A percentile compares a stretch with the other conserved stretches of the same genome.
Conservation (phyloP, 2,329 filamentous ascomycete genomes). For the Dichotomopilus funicola region DNA sequence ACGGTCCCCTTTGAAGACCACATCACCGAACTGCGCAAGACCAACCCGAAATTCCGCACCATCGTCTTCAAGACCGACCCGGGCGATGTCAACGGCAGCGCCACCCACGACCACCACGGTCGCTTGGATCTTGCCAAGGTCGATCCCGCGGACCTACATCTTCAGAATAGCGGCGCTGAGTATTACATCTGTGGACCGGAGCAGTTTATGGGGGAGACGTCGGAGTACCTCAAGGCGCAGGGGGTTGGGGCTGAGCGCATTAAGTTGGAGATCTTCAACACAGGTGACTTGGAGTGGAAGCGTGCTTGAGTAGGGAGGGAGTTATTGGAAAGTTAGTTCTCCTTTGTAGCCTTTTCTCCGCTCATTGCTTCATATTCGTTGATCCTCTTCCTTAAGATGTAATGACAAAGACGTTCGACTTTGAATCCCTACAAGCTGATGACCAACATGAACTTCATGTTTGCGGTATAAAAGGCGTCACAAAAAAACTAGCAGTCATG, state of each 20-base stretch:
- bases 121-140: conserved; percentile 43
- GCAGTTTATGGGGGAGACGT: conserved; percentile 48
- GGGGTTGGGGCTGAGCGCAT: conserved; percentile 35
- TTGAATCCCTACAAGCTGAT: too few species aligned
- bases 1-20: conserved; percentile 49
- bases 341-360: too few species aligned
- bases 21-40: conserved; percentile 37
- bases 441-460: too few species aligned
- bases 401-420: too few species aligned
- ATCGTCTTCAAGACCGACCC: conserved; percentile 46
- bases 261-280: conserved; percentile 43
- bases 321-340: too few species aligned
- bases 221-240: conserved; percentile 35
- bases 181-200: conserved; percentile 51
- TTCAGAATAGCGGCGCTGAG: conserved; percentile 40
- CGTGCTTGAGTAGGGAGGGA: neutral
- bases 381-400: too few species aligned
- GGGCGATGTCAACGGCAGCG: conserved; percentile 38
- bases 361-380: too few species aligned
- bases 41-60: conserved; percentile 31
- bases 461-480: too few species aligned
- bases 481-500: too few species aligned
- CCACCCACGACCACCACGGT: conserved; percentile 40
- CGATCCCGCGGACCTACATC: conserved; percentile 36
- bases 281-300: conserved; percentile 34